Evolutionary conservation across 2,329 filamentous ascomycete genomes (phyloP).

Genomic region (Aureobasidium sp.): DNA sequence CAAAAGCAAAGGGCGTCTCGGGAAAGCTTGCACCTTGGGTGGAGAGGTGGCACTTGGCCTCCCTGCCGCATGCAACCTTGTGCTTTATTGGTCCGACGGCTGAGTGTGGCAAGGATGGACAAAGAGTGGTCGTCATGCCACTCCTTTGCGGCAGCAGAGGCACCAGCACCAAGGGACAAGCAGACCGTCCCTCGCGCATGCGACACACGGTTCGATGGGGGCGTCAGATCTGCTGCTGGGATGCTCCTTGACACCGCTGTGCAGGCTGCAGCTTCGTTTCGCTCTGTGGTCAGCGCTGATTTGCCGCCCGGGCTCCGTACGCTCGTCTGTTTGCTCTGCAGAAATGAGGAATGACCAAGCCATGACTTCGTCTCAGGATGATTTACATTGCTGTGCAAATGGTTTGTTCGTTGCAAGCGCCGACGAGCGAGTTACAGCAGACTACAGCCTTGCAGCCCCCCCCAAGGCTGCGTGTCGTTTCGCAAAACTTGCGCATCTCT

Average conservation of each 20-base stretch:
- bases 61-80: slow-evolving; percentile 13
- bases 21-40: slow-evolving; percentile 8
- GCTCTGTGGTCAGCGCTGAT: slow-evolving; percentile 11
- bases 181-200: slow-evolving; percentile 12
- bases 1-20: slow-evolving; percentile 14
- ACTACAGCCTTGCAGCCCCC: not conserved
- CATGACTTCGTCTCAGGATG: slow-evolving; percentile 3
- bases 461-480: not conserved
- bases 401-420: slow-evolving; percentile 8
- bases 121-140: slow-evolving; percentile 16
- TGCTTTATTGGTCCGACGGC: slow-evolving; percentile 9
- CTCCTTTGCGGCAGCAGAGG: slow-evolving; percentile 2
- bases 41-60: slow-evolving; percentile 11
- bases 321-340: not conserved
- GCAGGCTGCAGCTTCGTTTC: slow-evolving; percentile 12
- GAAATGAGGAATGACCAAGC: slow-evolving; percentile 12
- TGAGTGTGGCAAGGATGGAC: slow-evolving; percentile 16
- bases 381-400: slow-evolving; percentile 12
- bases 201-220: slow-evolving; percentile 14
- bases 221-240: slow-evolving; percentile 12
- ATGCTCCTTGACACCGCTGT: slow-evolving; percentile 12
- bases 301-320: not conserved
- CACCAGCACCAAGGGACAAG: slow-evolving; percentile 5
- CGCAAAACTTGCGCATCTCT: not conserved
- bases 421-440: not conserved